Evolutionary conservation across 139 green algal genomes (phyloP), one percentile per base, ranked within the genome.

Genomic region (Chlorella sorokiniana): DNA sequence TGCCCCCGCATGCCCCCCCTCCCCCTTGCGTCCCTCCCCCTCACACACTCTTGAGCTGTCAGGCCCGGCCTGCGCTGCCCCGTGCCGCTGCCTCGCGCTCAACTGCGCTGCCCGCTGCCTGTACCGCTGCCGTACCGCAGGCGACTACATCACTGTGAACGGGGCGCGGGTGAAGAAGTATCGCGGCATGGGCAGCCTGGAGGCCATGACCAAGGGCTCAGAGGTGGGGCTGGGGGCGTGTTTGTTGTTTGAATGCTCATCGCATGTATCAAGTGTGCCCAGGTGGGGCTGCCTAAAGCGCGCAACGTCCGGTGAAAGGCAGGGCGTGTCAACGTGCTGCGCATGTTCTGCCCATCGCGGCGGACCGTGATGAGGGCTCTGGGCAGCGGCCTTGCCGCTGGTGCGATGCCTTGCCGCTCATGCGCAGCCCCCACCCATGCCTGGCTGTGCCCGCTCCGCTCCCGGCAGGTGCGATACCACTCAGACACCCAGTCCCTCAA

Each of bases 131-230:
- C 0, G 31, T 9, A 42, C 4, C 76, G 80, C 86, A 90, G 93
- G 94, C 16, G 88, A 98, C 44, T 97, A 91, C 86, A 92, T 96
- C 42, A 84, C 48, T 45, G 61, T 94, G 31, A 91, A 96, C 63
- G 96, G 96, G 1, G 51, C 86, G 45, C 87, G 92, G 9, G 90
- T 98, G 56, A 99, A 98, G 90, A 94, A 93, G 85, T 99, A 98
- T 89, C 91, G 97, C 7, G 97, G 97, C 59, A 99, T 99, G 93
- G 94, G 96, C 51, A 97, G 90, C 18, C 87, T 99, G 76, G 96
- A 98, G 33, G 96, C 97, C 25, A 98, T 98, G 96, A 87, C 90
- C 64, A 98, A 99, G 90, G 97, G 97, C 83, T 94, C 85, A 59
- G 95, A 98, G 89, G 72, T 59, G 67, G 38, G 22, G 67, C 16